Base-by-base conservation (phyloP, 2,329 filamentous ascomycete species). In the Curvularia lunata region DNA sequence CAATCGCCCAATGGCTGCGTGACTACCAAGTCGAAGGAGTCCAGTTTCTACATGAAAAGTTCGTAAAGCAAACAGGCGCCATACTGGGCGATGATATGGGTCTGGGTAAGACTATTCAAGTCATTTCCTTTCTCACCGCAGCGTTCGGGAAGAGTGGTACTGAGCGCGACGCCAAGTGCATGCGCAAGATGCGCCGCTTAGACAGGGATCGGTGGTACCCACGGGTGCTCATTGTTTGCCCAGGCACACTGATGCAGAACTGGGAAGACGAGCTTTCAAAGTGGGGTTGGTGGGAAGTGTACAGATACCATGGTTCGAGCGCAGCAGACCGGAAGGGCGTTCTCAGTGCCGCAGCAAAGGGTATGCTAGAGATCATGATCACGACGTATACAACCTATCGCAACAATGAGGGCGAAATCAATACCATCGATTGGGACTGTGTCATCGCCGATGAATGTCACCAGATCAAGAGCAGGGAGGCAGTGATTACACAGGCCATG, bases 71-170 rank as follows among this genome's bases (percentile, higher is more conserved):
- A 71, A 89, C 89, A 66, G 95, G 95, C 1, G 92, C 91, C 1
- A 91, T 99, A 21, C 83, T 99, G 0, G 93, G 94, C 3, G 95
- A 99, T 72, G 95, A 99, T 70, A 99, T 99, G 95, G 95, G 95
- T 19, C 78, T 99, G 30, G 95, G 95, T 0, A 99, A 99, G 77
- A 99, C 95, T 0, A 91, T 99, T 2, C 95, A 99, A 75, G 91
- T 99, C 25, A 95, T 92, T 56, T 91, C 93, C 0, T 98, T 99
- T 64, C 81, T 99, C 21, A 91, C 92, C 0, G 92, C 88, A 1
- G 93, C 92, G 0, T 99, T 97, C 73, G 95, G 95, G 7, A 99
- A 99, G 78, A 96, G 91, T 0, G 94, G 88, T 0, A 94, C 97
- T 67, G 89, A 93, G 73, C 83, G 92, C 49, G 95, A 99, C 68